phyloP scores from a whole-genome alignment of 164 flowering plant genomes.

The Piper longum region DNA sequence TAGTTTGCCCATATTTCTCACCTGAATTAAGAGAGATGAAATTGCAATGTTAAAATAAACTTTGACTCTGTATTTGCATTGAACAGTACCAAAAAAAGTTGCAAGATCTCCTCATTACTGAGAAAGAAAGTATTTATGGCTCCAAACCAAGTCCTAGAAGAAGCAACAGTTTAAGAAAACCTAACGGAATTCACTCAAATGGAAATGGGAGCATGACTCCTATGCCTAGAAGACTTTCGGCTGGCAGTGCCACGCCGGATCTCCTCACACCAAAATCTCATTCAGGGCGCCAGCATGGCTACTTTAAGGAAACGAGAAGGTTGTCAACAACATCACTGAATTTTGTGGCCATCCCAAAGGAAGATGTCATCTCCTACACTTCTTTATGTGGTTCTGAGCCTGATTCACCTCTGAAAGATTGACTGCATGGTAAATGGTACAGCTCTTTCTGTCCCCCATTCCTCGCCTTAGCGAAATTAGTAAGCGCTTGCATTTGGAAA shows the following conservation, averaged over 20 bases:
- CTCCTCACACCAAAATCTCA: slow-evolving; percentile 68
- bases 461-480: background rate
- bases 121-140: slow-evolving; percentile 85
- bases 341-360: slow-evolving; percentile 66
- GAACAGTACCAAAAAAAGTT: slow-evolving; percentile 84
- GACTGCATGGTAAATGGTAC: background rate
- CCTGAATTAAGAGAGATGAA: background rate
- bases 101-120: slow-evolving; percentile 68
- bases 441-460: background rate
- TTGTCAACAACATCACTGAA: slow-evolving; percentile 67
- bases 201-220: slow-evolving; percentile 79
- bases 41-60: too few relatives aligned
- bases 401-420: slow-evolving; percentile 55
- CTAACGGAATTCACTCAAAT: slow-evolving; percentile 52
- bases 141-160: slow-evolving; percentile 82
- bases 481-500: too few relatives aligned
- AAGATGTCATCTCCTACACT: slow-evolving; percentile 70
- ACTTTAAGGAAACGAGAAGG: slow-evolving; percentile 75
- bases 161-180: slow-evolving; percentile 51
- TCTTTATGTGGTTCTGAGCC: slow-evolving; percentile 69
- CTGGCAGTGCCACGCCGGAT: slow-evolving; percentile 48
- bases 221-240: slow-evolving; percentile 63
- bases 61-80: background rate
- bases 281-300: slow-evolving; percentile 74
- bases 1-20: background rate